Evolutionary conservation across 441 rosid species (phyloP), one percentile per base, ranked within the genome.

Genomic region (Corymbia citriodora): DNA sequence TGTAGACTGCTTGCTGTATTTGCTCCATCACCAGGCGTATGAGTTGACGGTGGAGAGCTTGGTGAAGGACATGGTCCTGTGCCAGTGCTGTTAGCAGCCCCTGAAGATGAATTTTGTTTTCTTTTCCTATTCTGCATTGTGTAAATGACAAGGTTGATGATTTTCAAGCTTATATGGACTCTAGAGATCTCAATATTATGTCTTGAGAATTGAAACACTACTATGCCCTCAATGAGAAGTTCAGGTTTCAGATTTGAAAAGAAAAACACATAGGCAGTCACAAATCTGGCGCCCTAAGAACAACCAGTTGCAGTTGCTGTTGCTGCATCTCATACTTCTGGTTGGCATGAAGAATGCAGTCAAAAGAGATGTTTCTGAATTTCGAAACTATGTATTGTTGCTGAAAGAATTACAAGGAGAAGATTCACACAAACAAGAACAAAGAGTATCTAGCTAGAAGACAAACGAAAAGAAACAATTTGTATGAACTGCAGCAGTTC

Each of bases 61-160:
- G 97, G 94, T 8, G 97, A 94, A 91, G 95, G 96, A 53, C 96
- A 96, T 23, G 93, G 94, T 92, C 96, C 98, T 12, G 97, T 96
- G 74, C 96, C 94, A 88, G 96, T 93, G 93, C 96, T 95, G 91
- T 94, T 96, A 88, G 95, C 98, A 89, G 96, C 91, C 87, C 96
- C 97, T 79, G 96, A 95, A 93, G 98, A 95, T 81, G 96, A 93
- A 88, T 93, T 94, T 52, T 93, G 95, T 90, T 95, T 96, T 92
- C 97, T 93, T 93, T 95, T 96, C 88, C 96, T 93, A 90, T 88
- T 92, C 97, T 95, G 95, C 93, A 92, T 88, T 53, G 57, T 27
- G 85, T 53, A n/a, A 85, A 91, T 65, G 85, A 79, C 25, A 40
- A 79, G 55, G 86, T 65, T 55, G 74, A 61, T 89, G 86, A 55